Evolutionary conservation across 2,329 filamentous ascomycete genomes (phyloP).

Genomic region (Aspergillus sp.): DNA sequence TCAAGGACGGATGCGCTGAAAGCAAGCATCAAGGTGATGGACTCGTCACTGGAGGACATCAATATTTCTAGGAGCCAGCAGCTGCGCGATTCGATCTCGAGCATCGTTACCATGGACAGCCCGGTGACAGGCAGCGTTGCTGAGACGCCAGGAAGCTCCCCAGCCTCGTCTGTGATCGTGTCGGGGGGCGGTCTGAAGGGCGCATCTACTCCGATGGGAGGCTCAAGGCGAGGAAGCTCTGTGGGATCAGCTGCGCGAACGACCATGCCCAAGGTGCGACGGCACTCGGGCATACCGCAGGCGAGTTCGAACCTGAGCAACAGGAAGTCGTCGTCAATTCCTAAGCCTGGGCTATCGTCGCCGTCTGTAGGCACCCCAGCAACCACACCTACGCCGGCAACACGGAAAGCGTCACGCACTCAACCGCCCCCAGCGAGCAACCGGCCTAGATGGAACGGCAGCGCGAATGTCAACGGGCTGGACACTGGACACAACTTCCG

Average conservation of each 20-base stretch:
- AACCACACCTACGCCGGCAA: conserved; percentile 43
- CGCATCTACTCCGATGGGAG: conserved; percentile 35
- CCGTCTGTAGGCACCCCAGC: conserved; percentile 35
- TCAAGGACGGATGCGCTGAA: conserved; percentile 71
- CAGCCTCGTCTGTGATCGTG: conserved; percentile 54
- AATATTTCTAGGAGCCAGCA: conserved; percentile 56
- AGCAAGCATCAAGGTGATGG: conserved; percentile 66
- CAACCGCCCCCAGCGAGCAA: conserved; percentile 38
- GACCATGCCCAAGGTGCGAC: conserved; percentile 31
- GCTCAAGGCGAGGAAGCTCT: conserved; percentile 39
- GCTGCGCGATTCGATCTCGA: conserved; percentile 85
- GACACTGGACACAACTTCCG: conserved; percentile 61
- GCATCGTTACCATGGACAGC: conserved; percentile 73
- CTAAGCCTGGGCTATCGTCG: conserved; percentile 23
- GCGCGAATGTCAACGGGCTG: conserved; percentile 54
- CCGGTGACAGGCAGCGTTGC: conserved; percentile 60
- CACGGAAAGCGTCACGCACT: conserved; percentile 32
- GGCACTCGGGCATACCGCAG: conserved; percentile 42
- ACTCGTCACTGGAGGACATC: conserved; percentile 64
- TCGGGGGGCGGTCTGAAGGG: conserved; percentile 44
- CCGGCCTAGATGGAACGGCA: conserved; percentile 64
- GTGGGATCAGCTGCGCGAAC: conserved; percentile 33
- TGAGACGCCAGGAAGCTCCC: conserved; percentile 64
- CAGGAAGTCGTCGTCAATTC: conserved; percentile 31
- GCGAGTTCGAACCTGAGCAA: conserved; percentile 17